phyloP scores from a whole-genome alignment of 345 rosid species.

The Citrus unshiu region DNA sequence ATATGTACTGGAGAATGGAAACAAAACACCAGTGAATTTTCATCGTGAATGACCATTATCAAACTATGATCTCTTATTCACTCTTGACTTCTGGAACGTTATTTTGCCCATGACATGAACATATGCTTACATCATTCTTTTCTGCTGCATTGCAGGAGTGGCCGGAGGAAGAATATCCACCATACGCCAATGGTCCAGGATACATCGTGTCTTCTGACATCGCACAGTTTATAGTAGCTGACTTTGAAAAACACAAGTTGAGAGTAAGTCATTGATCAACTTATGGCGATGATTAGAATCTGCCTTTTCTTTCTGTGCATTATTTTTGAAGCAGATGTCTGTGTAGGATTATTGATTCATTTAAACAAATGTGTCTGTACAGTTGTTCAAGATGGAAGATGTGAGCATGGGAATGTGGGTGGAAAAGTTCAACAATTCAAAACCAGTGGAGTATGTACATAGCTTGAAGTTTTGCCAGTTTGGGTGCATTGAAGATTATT shows the following conservation, averaged over 20 bases:
- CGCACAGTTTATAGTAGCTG: constrained; percentile 64
- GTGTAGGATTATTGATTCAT: neutral
- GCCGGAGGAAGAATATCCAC: constrained; percentile 97
- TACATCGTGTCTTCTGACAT: constrained; percentile 81
- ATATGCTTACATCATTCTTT: neutral
- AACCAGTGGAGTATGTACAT: constrained; percentile 70
- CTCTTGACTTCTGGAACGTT: neutral
- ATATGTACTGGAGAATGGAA: neutral
- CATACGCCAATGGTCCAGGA: constrained; percentile 96
- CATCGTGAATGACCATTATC: neutral
- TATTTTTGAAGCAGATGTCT: neutral
- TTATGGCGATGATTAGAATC: neutral
- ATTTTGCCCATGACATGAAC: neutral
- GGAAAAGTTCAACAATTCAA: constrained; percentile 76
- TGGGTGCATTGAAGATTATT: constrained; percentile 87
- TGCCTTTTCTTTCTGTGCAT: neutral
- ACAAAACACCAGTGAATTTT: neutral
- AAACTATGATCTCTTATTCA: neutral
- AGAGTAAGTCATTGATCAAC: constrained; percentile 45
- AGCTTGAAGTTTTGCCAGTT: constrained; percentile 90
- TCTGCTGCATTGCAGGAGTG: constrained; percentile 59
- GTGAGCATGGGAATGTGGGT: constrained; percentile 99
- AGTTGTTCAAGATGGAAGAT: constrained; percentile 99
- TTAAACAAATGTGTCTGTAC: constrained; percentile 15
- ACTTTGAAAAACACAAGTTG: constrained; percentile 76